phyloP scores from a whole-genome alignment of 192 early-diverging fungal genomes.

The Rhizophagus sp. region DNA sequence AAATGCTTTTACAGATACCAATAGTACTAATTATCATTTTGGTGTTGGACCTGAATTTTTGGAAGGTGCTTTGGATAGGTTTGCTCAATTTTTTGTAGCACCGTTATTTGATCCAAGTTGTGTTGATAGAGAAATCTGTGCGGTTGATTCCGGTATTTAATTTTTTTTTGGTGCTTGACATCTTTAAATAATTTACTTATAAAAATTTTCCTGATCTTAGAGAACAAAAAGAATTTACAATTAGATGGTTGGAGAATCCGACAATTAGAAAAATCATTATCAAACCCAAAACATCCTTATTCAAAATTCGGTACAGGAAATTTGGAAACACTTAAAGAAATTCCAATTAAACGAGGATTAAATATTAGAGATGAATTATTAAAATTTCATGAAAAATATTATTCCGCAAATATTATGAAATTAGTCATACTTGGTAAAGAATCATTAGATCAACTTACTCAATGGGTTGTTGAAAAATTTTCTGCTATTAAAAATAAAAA shows the following conservation, averaged over 20 bases:
- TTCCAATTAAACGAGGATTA: constrained; percentile 60
- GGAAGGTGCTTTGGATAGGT: constrained; percentile 54
- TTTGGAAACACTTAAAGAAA: constrained; percentile 70
- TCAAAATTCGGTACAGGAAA: constrained; percentile 87
- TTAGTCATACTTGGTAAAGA: constrained; percentile 89
- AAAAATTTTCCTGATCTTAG: constrained; percentile 33
- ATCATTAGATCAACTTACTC: constrained; percentile 79
- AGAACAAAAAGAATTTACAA: constrained; percentile 90
- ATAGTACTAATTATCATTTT: constrained; percentile 56
- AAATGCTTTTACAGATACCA: constrained; percentile 51
- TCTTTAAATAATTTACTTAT: constrained; percentile 1
- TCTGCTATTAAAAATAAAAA: constrained; percentile 76
- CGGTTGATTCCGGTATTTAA: constrained; percentile 75
- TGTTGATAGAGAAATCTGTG: constrained; percentile 86
- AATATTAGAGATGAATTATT: constrained; percentile 81
- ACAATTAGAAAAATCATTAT: constrained; percentile 78
- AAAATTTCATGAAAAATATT: constrained; percentile 87
- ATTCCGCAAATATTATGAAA: constrained; percentile 96
- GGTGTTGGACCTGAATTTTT: constrained; percentile 52
- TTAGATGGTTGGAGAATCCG: constrained; percentile 78
- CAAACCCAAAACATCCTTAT: constrained; percentile 71
- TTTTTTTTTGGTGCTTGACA: not conserved
- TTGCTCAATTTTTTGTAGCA: constrained; percentile 86
- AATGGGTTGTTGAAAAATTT: constrained; percentile 84
- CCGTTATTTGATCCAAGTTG: constrained; percentile 82